Evolutionary conservation across 2,329 filamentous ascomycete genomes (phyloP).

Genomic region (Acrodontium crateriforme): DNA sequence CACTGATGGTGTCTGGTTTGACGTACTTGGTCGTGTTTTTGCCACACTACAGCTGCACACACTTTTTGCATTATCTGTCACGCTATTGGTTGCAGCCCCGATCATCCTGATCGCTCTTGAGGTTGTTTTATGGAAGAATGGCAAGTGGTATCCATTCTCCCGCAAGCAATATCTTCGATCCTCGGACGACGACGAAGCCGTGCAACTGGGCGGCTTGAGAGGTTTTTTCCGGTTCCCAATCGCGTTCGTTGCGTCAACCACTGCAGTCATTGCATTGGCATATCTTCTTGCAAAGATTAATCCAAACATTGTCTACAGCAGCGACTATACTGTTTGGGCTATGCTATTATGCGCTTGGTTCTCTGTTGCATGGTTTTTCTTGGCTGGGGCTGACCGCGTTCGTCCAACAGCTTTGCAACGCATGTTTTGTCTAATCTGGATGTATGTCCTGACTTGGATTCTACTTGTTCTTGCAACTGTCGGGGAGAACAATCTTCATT

Average conservation of each 20-base stretch:
- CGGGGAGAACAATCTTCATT: constrained; percentile 57
- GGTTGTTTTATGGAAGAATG: constrained; percentile 52
- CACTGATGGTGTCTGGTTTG: constrained; percentile 73
- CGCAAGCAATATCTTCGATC: constrained; percentile 48
- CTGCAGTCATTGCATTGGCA: constrained; percentile 56
- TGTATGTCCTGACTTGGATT: constrained; percentile 63
- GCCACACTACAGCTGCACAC: constrained; percentile 67
- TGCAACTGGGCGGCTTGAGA: constrained; percentile 58
- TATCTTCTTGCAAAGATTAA: constrained; percentile 72
- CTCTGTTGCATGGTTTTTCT: constrained; percentile 67
- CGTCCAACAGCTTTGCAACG: constrained; percentile 79
- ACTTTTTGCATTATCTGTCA: constrained; percentile 77
- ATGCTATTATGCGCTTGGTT: constrained; percentile 78
- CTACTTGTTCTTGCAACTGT: constrained; percentile 60
- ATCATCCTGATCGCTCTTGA: constrained; percentile 57
- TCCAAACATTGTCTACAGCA: constrained; percentile 82
- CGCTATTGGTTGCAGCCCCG: constrained; percentile 66
- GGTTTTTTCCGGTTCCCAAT: constrained; percentile 78
- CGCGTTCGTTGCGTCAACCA: constrained; percentile 53
- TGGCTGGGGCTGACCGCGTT: constrained; percentile 62
- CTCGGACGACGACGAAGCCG: constrained; percentile 42
- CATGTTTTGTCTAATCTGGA: constrained; percentile 69
- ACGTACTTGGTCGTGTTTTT: constrained; percentile 69
- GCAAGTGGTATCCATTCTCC: constrained; percentile 83
- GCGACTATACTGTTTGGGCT: constrained; percentile 68